phyloP scores from a whole-genome alignment of 148 eudicot genomes.

The Gaultheria prostrata region DNA sequence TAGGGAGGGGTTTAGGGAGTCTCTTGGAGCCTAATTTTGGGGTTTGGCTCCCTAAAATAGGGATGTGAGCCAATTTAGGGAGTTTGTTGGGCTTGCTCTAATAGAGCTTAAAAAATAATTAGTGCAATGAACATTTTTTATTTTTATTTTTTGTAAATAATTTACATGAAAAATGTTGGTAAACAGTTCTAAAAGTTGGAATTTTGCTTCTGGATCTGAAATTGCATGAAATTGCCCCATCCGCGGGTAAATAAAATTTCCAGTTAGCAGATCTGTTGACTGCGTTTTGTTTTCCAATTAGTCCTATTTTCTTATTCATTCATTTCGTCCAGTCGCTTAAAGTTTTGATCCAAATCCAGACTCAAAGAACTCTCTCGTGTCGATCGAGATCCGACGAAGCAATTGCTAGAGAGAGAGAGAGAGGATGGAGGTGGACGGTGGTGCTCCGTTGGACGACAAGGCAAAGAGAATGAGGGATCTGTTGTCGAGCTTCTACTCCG shows the following conservation, averaged over 20 bases:
- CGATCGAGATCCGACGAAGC: slow-evolving; percentile 2
- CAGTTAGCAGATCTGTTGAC: background rate
- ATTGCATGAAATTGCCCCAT: too few relatives aligned
- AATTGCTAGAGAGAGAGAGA: background rate
- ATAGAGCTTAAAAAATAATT: too few relatives aligned
- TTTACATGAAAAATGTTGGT: too few relatives aligned
- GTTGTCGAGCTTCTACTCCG: slow-evolving; percentile 84
- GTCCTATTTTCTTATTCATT: background rate
- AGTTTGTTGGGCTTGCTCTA: too few relatives aligned
- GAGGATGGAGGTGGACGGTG: slow-evolving; percentile 48
- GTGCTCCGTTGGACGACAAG: slow-evolving; percentile 71
- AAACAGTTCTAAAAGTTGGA: too few relatives aligned
- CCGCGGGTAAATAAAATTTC: background rate
- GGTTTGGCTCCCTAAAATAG: too few relatives aligned
- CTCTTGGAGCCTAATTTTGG: too few relatives aligned
- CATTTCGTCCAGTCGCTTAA: background rate
- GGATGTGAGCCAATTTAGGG: too few relatives aligned
- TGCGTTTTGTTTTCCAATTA: background rate
- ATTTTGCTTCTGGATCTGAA: too few relatives aligned
- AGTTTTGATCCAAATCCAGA: background rate
- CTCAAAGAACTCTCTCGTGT: background rate
- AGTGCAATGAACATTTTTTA: too few relatives aligned
- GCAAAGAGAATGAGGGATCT: slow-evolving; percentile 98
- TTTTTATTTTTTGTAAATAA: too few relatives aligned
- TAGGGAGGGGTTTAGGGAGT: too few relatives aligned